A percentile compares a stretch with the other conserved stretches of the same genome.
Conservation (phyloP, 2,329 filamentous ascomycete genomes). For the Cladosporium sp. region DNA sequence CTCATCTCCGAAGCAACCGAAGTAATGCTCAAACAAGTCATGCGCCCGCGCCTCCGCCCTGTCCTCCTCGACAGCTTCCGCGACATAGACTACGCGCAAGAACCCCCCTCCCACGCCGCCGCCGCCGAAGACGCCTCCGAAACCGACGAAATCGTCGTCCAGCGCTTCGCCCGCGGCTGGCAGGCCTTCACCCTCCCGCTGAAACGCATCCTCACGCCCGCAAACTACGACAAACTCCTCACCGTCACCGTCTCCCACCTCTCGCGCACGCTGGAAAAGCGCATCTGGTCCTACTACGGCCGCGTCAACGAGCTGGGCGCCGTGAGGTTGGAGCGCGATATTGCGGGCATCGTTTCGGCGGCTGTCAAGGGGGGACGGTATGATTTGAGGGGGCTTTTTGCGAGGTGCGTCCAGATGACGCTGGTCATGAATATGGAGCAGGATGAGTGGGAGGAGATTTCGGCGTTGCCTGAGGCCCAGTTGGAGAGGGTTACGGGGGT, state of each 20-base stretch:
- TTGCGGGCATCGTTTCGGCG: constrained; percentile 66
- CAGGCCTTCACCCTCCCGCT: constrained; percentile 79
- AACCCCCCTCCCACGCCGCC: constrained; percentile 56
- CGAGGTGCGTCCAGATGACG: constrained; percentile 70
- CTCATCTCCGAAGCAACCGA: constrained; percentile 78
- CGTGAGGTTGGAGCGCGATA: constrained; percentile 76
- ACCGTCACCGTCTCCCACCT: constrained; percentile 70
- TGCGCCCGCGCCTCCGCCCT: constrained; percentile 78
- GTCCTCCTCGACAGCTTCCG: constrained; percentile 85
- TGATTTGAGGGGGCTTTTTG: constrained; percentile 70
- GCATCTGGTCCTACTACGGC: constrained; percentile 75
- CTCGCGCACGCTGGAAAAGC: constrained; percentile 75
- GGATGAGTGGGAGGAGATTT: constrained; percentile 80
- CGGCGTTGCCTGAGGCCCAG: constrained; percentile 41
- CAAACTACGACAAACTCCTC: constrained; percentile 71
- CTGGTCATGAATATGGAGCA: constrained; percentile 92
- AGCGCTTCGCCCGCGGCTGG: constrained; percentile 81
- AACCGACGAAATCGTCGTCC: constrained; percentile 60
- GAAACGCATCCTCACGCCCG: constrained; percentile 73
- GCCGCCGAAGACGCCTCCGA: constrained; percentile 42
- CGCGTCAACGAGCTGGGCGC: constrained; percentile 77
- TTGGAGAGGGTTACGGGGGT: constrained; percentile 59
- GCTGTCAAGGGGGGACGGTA: constrained; percentile 68
- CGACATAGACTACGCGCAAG: constrained; percentile 78
- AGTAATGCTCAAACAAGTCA: constrained; percentile 80